Base-by-base conservation (phyloP, 1,284 basidiomycete species). In the Moniliella sp. region DNA sequence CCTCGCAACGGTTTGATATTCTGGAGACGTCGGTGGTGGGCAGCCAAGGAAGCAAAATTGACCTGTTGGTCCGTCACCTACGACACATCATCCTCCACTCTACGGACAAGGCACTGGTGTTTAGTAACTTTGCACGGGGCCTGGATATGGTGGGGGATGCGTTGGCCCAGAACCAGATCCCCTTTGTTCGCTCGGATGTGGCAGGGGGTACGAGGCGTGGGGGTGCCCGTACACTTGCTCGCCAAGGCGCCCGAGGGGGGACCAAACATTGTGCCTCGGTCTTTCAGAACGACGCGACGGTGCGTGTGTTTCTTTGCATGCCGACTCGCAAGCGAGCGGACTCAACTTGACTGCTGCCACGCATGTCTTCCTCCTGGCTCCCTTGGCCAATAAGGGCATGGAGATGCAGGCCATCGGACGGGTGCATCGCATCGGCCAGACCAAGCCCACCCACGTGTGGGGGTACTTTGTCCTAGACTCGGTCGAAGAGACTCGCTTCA, bases 21-120 rank as follows among this genome's bases (percentile, higher is more conserved):
- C n/a, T n/a, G n/a, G n/a, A n/a, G n/a, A n/a, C n/a, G n/a, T n/a
- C n/a, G n/a, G n/a, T n/a, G n/a, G n/a, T n/a, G n/a, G n/a, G n/a
- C n/a, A n/a, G n/a, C n/a, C n/a, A n/a, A 21, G 54, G 55, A 4
- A 49, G 43, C 39, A 57, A 57, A 38, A 43, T 57, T 15, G 52
- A 56, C 25, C 38, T 50, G 10, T 40, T 57, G 11, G 30, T 36
- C 28, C 45, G 46, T 27, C 53, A 56, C 28, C 16, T 41, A 2
- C 27, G 35, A 2, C 21, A 35, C 13, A 39, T 56, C 13, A 28
- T 39, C 15, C 31, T 36, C 19, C 31, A 27, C 5, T 39, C 37
- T 4, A 46, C 46, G 14, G 45, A 49, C 18, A 57, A 57, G 34
- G 45, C 48, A 28, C 31, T 57, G 14, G 42, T 57, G 30, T 57